Percentiles rank a stretch among this genome's conserved stretches.
Evolutionary conservation across 305 asterid species (phyloP).

Genomic region (Lippia alba): DNA sequence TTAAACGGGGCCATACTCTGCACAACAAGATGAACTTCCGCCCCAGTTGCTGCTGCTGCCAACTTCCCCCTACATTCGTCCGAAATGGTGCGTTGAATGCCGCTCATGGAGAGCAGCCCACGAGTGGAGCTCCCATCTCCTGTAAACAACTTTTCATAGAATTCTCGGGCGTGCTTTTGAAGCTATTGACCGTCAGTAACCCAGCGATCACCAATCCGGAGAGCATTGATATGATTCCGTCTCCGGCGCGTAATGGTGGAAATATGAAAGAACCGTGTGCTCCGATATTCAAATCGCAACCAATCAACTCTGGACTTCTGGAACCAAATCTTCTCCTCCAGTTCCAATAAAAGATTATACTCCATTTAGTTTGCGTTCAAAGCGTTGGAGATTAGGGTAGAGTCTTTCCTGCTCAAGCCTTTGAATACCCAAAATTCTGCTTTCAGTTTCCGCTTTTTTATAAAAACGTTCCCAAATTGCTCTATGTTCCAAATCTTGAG

Average conservation of each 20-base stretch:
- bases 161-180: not conserved
- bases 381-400: too few relatives aligned
- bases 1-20: not conserved
- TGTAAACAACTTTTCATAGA: not conserved
- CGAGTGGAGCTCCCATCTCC: too few relatives aligned
- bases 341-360: not conserved
- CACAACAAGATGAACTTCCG: not conserved
- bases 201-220: not conserved
- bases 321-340: not conserved
- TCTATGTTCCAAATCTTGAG: too few relatives aligned
- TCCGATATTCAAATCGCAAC: not conserved
- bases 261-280: too few relatives aligned
- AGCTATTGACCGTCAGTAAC: not conserved
- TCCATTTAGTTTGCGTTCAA: too few relatives aligned
- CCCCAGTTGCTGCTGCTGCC: not conserved
- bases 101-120: too few relatives aligned
- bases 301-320: not conserved
- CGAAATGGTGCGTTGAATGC: too few relatives aligned
- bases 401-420: too few relatives aligned
- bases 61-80: too few relatives aligned
- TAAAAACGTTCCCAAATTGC: too few relatives aligned
- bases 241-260: not conserved
- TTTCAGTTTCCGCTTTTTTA: too few relatives aligned
- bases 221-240: not conserved
- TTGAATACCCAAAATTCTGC: too few relatives aligned